Base-by-base conservation (phyloP, 768 basidiomycete species). In the Tylopilus intermedius region DNA sequence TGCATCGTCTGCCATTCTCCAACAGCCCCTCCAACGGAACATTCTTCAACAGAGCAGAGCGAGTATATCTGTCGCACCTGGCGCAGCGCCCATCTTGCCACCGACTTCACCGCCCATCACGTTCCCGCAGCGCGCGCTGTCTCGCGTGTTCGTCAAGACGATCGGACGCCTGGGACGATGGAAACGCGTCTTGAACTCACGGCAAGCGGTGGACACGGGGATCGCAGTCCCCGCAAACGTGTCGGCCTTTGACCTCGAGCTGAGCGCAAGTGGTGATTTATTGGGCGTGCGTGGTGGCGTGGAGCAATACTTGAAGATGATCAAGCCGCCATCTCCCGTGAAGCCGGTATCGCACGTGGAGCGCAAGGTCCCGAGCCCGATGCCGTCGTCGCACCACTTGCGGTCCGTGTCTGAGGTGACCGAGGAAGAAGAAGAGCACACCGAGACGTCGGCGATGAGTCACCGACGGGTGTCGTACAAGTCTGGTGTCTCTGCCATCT, bases 121-220 rank as follows among this genome's bases (percentile, higher is more conserved):
- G 7, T 70, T 82, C 11, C 79, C 83, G 1, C 82, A 86, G 49
- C 82, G 76, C 60, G 75, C 83, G 0, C 72, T 93, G 14, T 89
- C 88, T 0, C 79, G 89, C 1, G 88, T 79, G 10, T 79, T 94
- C 44, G 84, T 88, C 49, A 86, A 83, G 69, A 91, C 91, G 3
- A 83, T 93, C 27, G 89, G 91, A 5, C 79, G 87, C 5, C 71
- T 94, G 15, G 91, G 91, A 2, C 74, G 87, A 9, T 88, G 91
- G 88, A 88, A 79, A 62, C 82, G 91, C 6, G 89, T 88, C 27
- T 67, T 93, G 47, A 83, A 87, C 58, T 69, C 73, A 33, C 67
- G 76, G 5, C 65, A 67, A 22, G 59, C 67, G 18, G 57, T 71
- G 37, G 68, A 71, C 33, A 70, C 75, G 18, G 70, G 69, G 7